Evolutionary conservation across 108 stramenopile genomes (phyloP).

Genomic region (Cyclostephanos tholiformis): DNA sequence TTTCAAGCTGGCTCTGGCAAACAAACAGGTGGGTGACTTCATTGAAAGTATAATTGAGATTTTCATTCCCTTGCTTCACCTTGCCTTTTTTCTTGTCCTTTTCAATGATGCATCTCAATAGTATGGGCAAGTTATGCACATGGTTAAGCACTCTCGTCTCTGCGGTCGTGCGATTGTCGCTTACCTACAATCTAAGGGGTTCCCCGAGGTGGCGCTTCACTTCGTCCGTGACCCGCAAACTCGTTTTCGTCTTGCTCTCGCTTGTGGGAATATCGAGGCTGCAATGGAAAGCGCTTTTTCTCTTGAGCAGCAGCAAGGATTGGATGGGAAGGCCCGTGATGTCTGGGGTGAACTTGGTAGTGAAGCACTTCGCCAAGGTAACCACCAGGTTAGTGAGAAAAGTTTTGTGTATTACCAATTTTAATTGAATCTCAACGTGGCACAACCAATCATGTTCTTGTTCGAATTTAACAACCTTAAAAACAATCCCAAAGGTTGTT

Average conservation of each 20-base stretch:
- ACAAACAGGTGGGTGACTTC: slow-evolving; percentile 55
- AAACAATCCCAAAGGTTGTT: slow-evolving; percentile 62
- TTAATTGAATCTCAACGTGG: neutral
- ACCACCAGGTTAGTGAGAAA: slow-evolving; percentile 68
- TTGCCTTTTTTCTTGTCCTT: neutral
- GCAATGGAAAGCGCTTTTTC: slow-evolving; percentile 96
- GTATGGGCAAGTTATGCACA: slow-evolving; percentile 98
- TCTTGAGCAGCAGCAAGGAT: slow-evolving; percentile 67
- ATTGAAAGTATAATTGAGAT: neutral
- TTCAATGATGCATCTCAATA: slow-evolving; percentile 13
- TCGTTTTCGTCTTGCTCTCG: slow-evolving; percentile 95
- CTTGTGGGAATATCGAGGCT: slow-evolving; percentile 98
- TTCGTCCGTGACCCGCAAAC: slow-evolving; percentile 96
- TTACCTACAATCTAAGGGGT: slow-evolving; percentile 97
- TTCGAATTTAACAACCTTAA: neutral
- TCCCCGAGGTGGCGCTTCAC: slow-evolving; percentile 98
- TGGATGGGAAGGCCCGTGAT: slow-evolving; percentile 74
- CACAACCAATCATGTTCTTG: neutral
- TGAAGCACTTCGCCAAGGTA: slow-evolving; percentile 96
- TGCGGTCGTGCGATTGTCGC: slow-evolving; percentile 97
- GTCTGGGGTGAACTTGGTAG: slow-evolving; percentile 94
- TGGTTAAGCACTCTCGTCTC: slow-evolving; percentile 92
- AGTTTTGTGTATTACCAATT: neutral
- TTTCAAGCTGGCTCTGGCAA: slow-evolving; percentile 91
- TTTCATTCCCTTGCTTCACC: neutral